phyloP scores from a whole-genome alignment of 1,284 basidiomycete species.

The Salmacisia buchloeana region DNA sequence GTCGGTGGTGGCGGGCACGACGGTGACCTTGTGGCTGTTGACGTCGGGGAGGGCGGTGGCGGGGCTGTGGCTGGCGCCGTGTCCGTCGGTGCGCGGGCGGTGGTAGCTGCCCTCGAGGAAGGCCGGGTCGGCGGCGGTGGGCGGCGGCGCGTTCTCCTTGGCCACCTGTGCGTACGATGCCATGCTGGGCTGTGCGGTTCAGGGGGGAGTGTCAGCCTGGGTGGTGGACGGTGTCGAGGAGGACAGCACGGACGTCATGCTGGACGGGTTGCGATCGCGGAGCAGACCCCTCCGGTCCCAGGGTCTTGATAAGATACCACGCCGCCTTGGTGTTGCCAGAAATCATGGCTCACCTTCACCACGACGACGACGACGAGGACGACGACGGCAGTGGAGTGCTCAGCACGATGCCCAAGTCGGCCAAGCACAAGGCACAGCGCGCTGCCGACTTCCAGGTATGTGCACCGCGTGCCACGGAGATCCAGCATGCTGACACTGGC shows the following conservation, averaged over 20 bases:
- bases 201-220: no score
- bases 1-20: not conserved
- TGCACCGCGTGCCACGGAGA: not conserved
- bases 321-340: no score
- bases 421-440: constrained; percentile 29
- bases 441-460: constrained; percentile 30
- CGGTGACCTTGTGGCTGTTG: constrained; percentile 2
- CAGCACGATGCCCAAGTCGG: constrained; percentile 30
- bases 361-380: no score
- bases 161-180: constrained; percentile 2
- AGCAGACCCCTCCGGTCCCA: no score
- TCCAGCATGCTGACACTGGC: not conserved
- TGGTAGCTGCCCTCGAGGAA: not conserved
- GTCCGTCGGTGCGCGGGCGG: not conserved
- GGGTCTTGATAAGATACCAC: no score
- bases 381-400: no score
- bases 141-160: not conserved
- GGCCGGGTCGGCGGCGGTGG: not conserved
- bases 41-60: not conserved
- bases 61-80: not conserved
- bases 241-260: no score
- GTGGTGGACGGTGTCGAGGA: no score
- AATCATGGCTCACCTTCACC: no score
- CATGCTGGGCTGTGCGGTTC: no score
- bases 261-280: no score